Percentiles rank a stretch among this genome's conserved stretches.
These are phyloP conservation scores for Lenzites betulinus DNA, from an alignment of 768 basidiomycete genomes.

Conservation along the genomic window DNA sequence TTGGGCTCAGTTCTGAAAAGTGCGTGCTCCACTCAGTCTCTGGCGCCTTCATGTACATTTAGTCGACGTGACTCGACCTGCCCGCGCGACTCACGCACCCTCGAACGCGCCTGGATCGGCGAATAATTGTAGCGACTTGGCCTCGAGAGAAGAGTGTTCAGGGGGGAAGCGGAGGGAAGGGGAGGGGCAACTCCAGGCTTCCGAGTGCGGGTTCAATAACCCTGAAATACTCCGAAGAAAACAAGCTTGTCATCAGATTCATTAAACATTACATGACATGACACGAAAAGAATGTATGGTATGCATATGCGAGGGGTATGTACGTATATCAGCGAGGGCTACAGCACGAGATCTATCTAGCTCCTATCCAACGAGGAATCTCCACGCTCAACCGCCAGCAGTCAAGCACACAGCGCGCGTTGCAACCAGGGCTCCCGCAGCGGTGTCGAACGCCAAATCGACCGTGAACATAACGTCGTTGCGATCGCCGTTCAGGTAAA, in stretches of 20 bases:
- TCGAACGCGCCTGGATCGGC: no score
- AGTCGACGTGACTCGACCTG: neutral
- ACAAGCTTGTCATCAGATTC: conserved; percentile 15
- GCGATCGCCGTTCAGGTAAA: conserved; percentile 89
- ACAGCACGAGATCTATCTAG: neutral
- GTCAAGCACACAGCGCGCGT: conserved; percentile 92
- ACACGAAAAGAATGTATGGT: conserved; percentile 7
- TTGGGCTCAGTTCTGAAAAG: no score
- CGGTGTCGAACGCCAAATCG: conserved; percentile 74
- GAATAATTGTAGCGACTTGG: no score
- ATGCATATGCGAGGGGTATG: conserved; percentile 8
- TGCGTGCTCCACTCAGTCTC: no score
- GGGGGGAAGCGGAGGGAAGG: no score
- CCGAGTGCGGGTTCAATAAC: no score
- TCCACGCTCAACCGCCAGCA: conserved; percentile 57
- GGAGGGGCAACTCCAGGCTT: no score
- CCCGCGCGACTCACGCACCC: neutral
- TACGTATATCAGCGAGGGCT: conserved; percentile 14
- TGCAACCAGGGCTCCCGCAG: conserved; percentile 68
- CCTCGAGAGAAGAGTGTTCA: no score
- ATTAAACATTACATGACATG: conserved; percentile 17
- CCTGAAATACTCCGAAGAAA: no score
- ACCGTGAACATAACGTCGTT: conserved; percentile 91
- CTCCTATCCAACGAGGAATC: neutral
- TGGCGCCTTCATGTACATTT: no score